Percentiles rank a stretch among this genome's conserved stretches.
These are phyloP conservation scores for Aurantiochytrium sp. DNA, from an alignment of 108 stramenopile genomes.

Conservation along the genomic window DNA sequence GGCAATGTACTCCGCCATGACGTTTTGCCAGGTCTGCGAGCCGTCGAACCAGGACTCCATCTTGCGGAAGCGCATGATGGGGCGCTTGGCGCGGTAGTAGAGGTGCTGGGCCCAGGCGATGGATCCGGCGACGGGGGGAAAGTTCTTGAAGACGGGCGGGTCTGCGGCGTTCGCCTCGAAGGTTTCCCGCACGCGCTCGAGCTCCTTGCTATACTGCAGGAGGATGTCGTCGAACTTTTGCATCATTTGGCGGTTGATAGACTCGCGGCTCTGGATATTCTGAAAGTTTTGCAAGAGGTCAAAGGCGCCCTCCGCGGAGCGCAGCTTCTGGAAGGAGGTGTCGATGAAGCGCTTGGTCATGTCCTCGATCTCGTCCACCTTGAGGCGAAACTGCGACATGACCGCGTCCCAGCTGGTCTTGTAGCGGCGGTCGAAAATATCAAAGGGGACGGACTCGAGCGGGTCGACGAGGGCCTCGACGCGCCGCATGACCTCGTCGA, in stretches of 20 bases:
- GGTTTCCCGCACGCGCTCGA: constrained; percentile 42
- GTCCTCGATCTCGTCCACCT: constrained; percentile 62
- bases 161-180: constrained; percentile 35
- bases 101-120: constrained; percentile 67
- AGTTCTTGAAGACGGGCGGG: constrained; percentile 63
- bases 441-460: constrained; percentile 36
- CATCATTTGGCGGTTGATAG: constrained; percentile 56
- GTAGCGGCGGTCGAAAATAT: constrained; percentile 54
- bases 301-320: constrained; percentile 68
- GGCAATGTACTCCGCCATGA: constrained; percentile 60
- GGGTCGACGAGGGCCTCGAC: constrained; percentile 41
- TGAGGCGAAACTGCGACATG: constrained; percentile 55
- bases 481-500: constrained; percentile 57
- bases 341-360: constrained; percentile 64
- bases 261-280: constrained; percentile 50
- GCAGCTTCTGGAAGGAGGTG: constrained; percentile 59
- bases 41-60: constrained; percentile 58
- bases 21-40: constrained; percentile 51
- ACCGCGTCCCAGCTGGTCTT: constrained; percentile 57
- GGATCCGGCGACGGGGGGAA: constrained; percentile 64
- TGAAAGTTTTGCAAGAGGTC: constrained; percentile 67
- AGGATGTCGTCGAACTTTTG: constrained; percentile 64
- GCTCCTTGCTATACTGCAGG: constrained; percentile 62
- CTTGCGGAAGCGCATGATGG: constrained; percentile 61
- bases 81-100: constrained; percentile 64